phyloP scores from a whole-genome alignment of 2,329 filamentous ascomycete genomes.

The Metarhizium album region DNA sequence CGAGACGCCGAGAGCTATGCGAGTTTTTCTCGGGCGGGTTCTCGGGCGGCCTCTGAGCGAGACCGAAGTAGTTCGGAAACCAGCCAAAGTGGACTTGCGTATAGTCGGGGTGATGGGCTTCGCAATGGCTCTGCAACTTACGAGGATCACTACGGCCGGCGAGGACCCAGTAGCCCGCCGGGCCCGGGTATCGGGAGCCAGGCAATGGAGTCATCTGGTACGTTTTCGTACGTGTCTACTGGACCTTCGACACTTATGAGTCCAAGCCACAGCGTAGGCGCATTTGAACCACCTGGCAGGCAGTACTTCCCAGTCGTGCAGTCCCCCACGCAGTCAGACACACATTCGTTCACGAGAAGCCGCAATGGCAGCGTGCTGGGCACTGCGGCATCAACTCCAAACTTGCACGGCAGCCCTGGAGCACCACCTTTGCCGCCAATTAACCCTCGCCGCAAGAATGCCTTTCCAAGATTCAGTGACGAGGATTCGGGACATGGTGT shows the following conservation, averaged over 20 bases:
- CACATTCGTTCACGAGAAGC: conserved; percentile 17
- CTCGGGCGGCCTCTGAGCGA: conserved; percentile 29
- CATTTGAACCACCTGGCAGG: conserved; percentile 16
- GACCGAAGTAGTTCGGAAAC: conserved; percentile 46
- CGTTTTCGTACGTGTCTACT: conserved; percentile 1
- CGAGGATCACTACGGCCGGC: conserved; percentile 23
- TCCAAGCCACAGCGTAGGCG: conserved; percentile 4
- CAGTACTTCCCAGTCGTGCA: conserved; percentile 1
- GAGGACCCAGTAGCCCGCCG: neutral
- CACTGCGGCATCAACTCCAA: conserved; percentile 24
- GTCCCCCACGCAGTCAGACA: conserved; percentile 6
- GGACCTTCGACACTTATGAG: conserved; percentile 2
- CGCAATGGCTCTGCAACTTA: conserved; percentile 27
- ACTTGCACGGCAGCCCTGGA: conserved; percentile 22
- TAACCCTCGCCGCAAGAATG: conserved; percentile 43
- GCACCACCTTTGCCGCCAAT: conserved; percentile 47
- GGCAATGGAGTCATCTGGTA: neutral
- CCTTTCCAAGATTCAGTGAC: conserved; percentile 23
- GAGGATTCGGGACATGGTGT: conserved; percentile 16
- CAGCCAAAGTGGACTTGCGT: conserved; percentile 32
- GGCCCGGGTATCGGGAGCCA: neutral
- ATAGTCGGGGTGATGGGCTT: conserved; percentile 28
- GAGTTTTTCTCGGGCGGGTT: conserved; percentile 17
- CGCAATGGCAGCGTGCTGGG: conserved; percentile 25
- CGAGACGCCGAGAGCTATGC: conserved; percentile 31